These are phyloP conservation scores for Fonsecaea pedrosoi DNA, from an alignment of 2,329 filamentous ascomycete species.

Conservation along the genomic window DNA sequence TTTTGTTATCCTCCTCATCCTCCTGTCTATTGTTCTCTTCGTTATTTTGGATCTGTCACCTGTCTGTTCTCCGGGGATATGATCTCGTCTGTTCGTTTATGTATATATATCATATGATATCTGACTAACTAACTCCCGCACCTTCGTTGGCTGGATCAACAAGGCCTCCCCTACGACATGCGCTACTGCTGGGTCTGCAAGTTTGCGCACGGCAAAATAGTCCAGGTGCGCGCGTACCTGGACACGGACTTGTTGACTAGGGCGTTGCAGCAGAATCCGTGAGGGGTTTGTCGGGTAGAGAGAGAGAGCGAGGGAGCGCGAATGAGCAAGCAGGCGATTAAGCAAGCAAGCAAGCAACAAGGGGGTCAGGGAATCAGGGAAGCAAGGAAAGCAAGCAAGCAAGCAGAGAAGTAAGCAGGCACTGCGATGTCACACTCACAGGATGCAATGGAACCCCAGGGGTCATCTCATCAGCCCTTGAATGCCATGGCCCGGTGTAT, in stretches of 20 bases:
- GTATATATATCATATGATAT: not conserved
- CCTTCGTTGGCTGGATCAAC: too few relatives aligned
- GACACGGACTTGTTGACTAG: constrained; percentile 26
- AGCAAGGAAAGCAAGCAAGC: too few relatives aligned
- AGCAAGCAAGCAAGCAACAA: too few relatives aligned
- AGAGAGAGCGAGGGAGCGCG: not conserved
- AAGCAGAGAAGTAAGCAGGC: too few relatives aligned
- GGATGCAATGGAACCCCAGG: too few relatives aligned
- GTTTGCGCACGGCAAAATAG: constrained; percentile 24
- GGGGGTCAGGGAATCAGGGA: too few relatives aligned
- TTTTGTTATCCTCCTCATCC: not conserved
- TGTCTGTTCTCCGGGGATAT: too few relatives aligned
- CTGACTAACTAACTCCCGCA: not conserved
- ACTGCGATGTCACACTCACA: too few relatives aligned
- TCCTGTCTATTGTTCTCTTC: not conserved
- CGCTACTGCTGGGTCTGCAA: constrained; percentile 27
- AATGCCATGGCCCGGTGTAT: too few relatives aligned
- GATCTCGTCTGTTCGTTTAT: not conserved
- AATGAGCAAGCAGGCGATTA: not conserved
- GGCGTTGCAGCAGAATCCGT: constrained; percentile 27
- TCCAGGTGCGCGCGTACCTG: constrained; percentile 27
- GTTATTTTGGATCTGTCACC: not conserved
- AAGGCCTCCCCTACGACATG: constrained; percentile 27
- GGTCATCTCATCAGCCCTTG: too few relatives aligned
- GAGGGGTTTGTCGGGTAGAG: not conserved